These are phyloP conservation scores for Gossypium bickii DNA, from an alignment of 345 rosid species.

Conservation along the genomic window DNA sequence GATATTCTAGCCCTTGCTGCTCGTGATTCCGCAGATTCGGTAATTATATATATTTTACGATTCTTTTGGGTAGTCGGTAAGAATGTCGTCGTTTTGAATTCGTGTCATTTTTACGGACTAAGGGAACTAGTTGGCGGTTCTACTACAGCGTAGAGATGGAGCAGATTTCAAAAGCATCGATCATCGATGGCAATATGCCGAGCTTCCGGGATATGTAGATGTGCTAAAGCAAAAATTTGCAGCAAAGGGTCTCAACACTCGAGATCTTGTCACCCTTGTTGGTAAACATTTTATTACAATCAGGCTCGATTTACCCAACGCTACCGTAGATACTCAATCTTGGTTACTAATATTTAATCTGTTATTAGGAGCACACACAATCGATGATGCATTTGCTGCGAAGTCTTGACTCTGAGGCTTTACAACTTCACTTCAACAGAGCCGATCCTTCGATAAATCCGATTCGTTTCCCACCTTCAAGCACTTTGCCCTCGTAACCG, in stretches of 20 bases:
- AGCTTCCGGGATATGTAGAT: constrained; percentile 16
- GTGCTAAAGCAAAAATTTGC: constrained; percentile 26
- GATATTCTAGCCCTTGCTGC: constrained; percentile 54
- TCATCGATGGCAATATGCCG: constrained; percentile 19
- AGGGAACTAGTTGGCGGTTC: constrained; percentile 36
- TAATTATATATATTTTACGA: constrained; percentile 10
- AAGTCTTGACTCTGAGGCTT: constrained; percentile 36
- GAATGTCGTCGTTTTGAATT: neutral
- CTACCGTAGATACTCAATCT: too few species aligned
- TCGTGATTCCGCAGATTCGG: constrained; percentile 48
- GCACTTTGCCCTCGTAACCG: constrained; percentile 44
- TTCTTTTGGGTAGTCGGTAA: neutral
- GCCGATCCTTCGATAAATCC: constrained; percentile 40
- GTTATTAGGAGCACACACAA: constrained; percentile 47
- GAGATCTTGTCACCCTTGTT: constrained; percentile 37
- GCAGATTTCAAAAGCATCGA: constrained; percentile 25
- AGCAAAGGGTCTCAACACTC: constrained; percentile 24
- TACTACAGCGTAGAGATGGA: constrained; percentile 33
- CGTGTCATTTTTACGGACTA: constrained; percentile 18
- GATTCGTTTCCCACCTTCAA: constrained; percentile 33
- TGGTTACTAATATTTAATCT: too few species aligned
- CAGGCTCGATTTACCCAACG: too few species aligned
- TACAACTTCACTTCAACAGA: constrained; percentile 26
- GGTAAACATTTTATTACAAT: constrained; percentile 18
- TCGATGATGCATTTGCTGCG: constrained; percentile 52